Evolutionary conservation across 257 asterid species (phyloP), one percentile per base, ranked within the genome.

Genomic region (Nicotiana knightiana): DNA sequence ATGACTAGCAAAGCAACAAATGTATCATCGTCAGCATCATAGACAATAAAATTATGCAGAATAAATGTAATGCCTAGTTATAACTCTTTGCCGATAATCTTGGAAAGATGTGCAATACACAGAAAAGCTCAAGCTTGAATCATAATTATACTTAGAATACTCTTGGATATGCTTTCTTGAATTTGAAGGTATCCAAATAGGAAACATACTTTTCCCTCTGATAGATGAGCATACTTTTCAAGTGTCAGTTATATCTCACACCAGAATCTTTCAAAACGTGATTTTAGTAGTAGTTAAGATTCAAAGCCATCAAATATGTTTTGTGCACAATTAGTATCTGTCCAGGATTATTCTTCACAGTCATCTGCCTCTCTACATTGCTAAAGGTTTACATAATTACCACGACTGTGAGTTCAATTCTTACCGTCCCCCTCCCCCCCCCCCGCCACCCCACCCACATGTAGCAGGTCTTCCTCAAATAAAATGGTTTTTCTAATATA

Each of bases 1-100:
- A 96, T 81, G 99, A 96, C 99, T 96, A 32, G 87, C 18, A 82
- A 83, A 83, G 57, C 81, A 84, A 84, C 43, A 73, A 48, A 3
- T 75, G 17, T 75, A 51, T 51, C 64, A 75, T 28, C 63, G 11
- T 75, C 64, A 75, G 80, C 63, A 75, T 75, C 28, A 28, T 75
- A 4, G 62, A 13, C 24, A 7, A 28, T 7, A 51, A 12, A 4
- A 16, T 15, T 28, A 75, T 51, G 3, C 11, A 2, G 46, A 51
- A 28, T 53, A 51, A 51, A 75, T 75, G 28, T 26, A 75, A 24
- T 13, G 16, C 80, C 17, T 51, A 4, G 63, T 0, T 51, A 1
- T 9, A 51, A 51, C 64, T 51, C 43, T 51, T 75, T 51, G 3
- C 16, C 46, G 0, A 8, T 15, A 75, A 75, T 75, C 28, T 51